These are phyloP conservation scores for Eragrostis nindensis DNA, from an alignment of 176 grass and related monocot genomes.

Conservation along the genomic window DNA sequence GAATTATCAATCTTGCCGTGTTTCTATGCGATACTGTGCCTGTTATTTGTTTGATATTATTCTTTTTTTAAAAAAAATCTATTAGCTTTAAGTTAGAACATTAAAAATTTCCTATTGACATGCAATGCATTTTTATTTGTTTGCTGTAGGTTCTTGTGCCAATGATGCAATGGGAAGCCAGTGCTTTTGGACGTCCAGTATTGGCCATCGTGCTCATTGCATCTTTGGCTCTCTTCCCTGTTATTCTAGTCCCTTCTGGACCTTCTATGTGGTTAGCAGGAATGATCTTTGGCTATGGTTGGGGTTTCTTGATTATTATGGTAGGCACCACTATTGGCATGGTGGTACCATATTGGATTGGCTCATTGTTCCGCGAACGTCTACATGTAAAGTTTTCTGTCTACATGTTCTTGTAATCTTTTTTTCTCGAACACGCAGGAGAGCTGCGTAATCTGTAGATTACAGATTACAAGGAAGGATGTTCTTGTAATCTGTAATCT, in stretches of 20 bases:
- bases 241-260: conserved; percentile 86
- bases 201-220: conserved; percentile 77
- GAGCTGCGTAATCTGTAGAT: no score
- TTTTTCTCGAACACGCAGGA: no score
- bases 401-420: conserved; percentile 1
- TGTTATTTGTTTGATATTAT: neutral
- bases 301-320: conserved; percentile 99
- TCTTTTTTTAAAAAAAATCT: neutral
- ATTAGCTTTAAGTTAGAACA: neutral
- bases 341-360: conserved; percentile 85
- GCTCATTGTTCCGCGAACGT: conserved; percentile 76
- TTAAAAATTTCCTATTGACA: neutral
- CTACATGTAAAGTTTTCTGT: conserved; percentile 71
- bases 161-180: conserved; percentile 99
- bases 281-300: conserved; percentile 99
- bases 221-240: conserved; percentile 85
- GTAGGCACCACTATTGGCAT: conserved; percentile 90
- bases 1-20: neutral
- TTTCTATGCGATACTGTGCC: conserved; percentile 18
- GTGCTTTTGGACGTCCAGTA: conserved; percentile 86
- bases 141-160: conserved; percentile 72
- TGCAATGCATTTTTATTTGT: neutral
- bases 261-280: conserved; percentile 99
- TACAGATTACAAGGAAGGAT: no score
- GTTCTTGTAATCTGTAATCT: conserved; percentile 10